Percentiles rank a stretch among this genome's conserved stretches.
phyloP scores from a whole-genome alignment of 345 rosid genomes.

The Capsella bursapastoris region DNA sequence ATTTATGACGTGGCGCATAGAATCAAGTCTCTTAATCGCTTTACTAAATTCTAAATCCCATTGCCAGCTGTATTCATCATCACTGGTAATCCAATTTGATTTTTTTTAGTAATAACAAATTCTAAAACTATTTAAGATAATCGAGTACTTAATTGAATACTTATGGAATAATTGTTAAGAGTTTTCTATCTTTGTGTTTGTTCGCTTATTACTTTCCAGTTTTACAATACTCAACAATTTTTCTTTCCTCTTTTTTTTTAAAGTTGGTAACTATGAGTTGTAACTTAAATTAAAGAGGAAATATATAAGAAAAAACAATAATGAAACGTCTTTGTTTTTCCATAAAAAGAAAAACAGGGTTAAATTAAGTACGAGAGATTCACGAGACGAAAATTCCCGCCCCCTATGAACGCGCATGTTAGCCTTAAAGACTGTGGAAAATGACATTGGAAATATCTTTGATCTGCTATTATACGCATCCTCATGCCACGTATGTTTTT shows the following conservation, averaged over 20 bases:
- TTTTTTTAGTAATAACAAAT: not conserved
- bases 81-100: not conserved
- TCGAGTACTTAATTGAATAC: not conserved
- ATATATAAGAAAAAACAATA: slow-evolving; percentile 15
- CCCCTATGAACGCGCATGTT: slow-evolving; percentile 34
- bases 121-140: not conserved
- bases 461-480: slow-evolving; percentile 42
- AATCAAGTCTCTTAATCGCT: not conserved
- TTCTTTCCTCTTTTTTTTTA: not conserved
- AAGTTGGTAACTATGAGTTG: not conserved
- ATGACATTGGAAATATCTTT: not conserved
- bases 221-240: not conserved
- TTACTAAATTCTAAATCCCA: not conserved
- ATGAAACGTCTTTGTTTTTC: slow-evolving; percentile 46
- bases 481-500: slow-evolving; percentile 34
- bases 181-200: not conserved
- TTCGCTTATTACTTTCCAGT: not conserved
- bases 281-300: not conserved
- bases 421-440: slow-evolving; percentile 4
- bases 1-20: not conserved
- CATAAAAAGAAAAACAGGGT: slow-evolving; percentile 40
- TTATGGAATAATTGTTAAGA: not conserved
- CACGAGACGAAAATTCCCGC: slow-evolving; percentile 30
- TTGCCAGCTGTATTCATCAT: not conserved
- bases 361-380: slow-evolving; percentile 38